Conservation (phyloP, 2,329 filamentous ascomycete species). For the Ascochyta viciae-villosae region DNA sequence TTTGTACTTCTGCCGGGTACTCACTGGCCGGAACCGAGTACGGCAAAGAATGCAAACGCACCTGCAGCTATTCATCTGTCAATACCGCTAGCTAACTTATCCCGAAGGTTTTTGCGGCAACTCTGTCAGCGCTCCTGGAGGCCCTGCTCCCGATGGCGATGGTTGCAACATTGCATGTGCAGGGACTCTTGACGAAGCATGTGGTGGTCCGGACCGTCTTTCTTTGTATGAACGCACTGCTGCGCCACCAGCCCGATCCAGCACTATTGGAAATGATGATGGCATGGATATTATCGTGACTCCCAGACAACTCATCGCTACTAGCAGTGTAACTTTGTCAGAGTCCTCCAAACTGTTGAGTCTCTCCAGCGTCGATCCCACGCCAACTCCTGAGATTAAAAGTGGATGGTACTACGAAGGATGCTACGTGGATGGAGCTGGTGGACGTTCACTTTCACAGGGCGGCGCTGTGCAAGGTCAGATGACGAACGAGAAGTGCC, state of each 20-base stretch:
- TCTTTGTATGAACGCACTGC: conserved; percentile 21
- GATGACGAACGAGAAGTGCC: conserved; percentile 36
- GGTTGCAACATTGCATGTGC: conserved; percentile 37
- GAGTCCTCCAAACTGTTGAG: neutral
- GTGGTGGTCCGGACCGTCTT: conserved; percentile 32
- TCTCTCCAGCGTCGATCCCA: neutral
- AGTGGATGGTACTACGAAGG: conserved; percentile 32
- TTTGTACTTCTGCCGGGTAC: conserved; percentile 38
- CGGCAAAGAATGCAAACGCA: conserved; percentile 30
- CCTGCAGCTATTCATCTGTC: neutral
- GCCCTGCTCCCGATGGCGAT: conserved; percentile 13
- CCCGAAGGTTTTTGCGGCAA: conserved; percentile 39
- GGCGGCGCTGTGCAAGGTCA: conserved; percentile 23
- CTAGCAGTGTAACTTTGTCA: neutral
- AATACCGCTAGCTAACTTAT: neutral
- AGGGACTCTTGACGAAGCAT: conserved; percentile 33
- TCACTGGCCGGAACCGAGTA: conserved; percentile 44
- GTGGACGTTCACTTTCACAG: conserved; percentile 24
- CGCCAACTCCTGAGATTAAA: conserved; percentile 16
- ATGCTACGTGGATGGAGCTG: conserved; percentile 33
- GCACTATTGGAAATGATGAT: neutral
- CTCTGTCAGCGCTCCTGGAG: conserved; percentile 27
- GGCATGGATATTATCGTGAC: neutral
- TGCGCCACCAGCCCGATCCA: conserved; percentile 4
- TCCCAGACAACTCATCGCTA: neutral